These are phyloP conservation scores for Yarrowia sp. DNA, from an alignment of 805 yeast species.

Conservation along the genomic window DNA sequence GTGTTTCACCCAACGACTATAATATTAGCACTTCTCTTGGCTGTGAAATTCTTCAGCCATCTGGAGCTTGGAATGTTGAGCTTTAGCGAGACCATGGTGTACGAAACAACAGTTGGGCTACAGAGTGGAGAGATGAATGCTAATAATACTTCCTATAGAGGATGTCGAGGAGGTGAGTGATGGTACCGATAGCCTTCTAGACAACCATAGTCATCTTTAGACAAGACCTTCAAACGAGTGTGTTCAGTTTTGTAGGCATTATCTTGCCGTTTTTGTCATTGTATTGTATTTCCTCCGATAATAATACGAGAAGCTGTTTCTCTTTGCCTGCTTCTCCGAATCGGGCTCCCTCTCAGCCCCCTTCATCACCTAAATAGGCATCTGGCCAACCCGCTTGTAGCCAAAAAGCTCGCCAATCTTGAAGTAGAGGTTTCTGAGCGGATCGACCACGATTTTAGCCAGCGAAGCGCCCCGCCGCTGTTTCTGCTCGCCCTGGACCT, in stretches of 20 bases:
- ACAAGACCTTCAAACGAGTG: too few relatives aligned
- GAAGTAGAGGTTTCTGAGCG: slow-evolving; percentile 18
- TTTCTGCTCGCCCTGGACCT: slow-evolving; percentile 31
- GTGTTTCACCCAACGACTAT: slow-evolving; percentile 1
- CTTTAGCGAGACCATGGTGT: background rate
- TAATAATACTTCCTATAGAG: slow-evolving; percentile 4
- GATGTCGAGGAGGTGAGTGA: too few relatives aligned
- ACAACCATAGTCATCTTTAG: background rate
- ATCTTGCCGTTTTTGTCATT: too few relatives aligned
- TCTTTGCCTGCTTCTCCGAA: too few relatives aligned
- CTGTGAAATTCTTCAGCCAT: background rate
- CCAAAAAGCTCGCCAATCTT: slow-evolving; percentile 20
- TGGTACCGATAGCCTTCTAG: too few relatives aligned
- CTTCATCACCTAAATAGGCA: slow-evolving; percentile 14
- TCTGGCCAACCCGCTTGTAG: slow-evolving; percentile 23
- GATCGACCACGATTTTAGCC: slow-evolving; percentile 35
- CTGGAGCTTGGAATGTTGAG: slow-evolving; percentile 3
- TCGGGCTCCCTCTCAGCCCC: too few relatives aligned
- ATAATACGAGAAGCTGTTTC: too few relatives aligned
- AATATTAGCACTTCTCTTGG: background rate
- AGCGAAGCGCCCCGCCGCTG: slow-evolving; percentile 32
- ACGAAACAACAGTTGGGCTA: slow-evolving; percentile 2
- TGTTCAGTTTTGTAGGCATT: too few relatives aligned
- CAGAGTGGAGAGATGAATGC: background rate
- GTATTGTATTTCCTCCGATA: too few relatives aligned